Percentiles rank a stretch among this genome's conserved stretches.
Conservation (phyloP, 2,329 filamentous ascomycete species). For the Plenodomus biglobosus region DNA sequence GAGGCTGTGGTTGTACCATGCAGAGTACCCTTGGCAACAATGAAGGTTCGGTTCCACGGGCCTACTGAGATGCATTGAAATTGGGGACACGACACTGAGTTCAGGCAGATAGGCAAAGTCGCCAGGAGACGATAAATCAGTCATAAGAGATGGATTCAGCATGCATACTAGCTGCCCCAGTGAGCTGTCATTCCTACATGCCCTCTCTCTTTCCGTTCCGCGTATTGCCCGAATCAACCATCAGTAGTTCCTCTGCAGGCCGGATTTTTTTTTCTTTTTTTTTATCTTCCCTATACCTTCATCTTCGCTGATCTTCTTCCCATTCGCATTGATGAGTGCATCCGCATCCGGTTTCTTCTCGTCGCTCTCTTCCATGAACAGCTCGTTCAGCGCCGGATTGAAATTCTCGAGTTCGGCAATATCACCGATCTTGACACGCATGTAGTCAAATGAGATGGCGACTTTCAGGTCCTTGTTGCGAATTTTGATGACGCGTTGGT, state of each 20-base stretch:
- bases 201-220: too few relatives aligned
- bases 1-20: too few relatives aligned
- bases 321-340: slow-evolving; percentile 24
- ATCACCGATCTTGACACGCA: slow-evolving; percentile 71
- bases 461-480: slow-evolving; percentile 61
- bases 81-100: too few relatives aligned
- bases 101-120: too few relatives aligned
- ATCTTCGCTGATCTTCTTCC: slow-evolving; percentile 36
- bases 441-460: slow-evolving; percentile 76
- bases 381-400: slow-evolving; percentile 59
- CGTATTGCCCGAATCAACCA: background rate
- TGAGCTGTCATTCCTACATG: too few relatives aligned
- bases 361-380: slow-evolving; percentile 50
- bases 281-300: slow-evolving; percentile 31
- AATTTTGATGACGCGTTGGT: slow-evolving; percentile 41
- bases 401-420: slow-evolving; percentile 67
- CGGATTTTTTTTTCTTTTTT: slow-evolving; percentile 24
- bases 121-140: too few relatives aligned
- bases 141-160: too few relatives aligned
- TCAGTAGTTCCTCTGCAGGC: slow-evolving; percentile 34
- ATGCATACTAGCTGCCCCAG: too few relatives aligned
- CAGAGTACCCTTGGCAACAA: too few relatives aligned
- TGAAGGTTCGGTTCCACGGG: too few relatives aligned
- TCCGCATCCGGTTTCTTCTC: slow-evolving; percentile 12
- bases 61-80: too few relatives aligned